Percentiles rank a stretch among this genome's conserved stretches.
phyloP scores from a whole-genome alignment of 345 rosid species.

The Cochlearia excelsa region DNA sequence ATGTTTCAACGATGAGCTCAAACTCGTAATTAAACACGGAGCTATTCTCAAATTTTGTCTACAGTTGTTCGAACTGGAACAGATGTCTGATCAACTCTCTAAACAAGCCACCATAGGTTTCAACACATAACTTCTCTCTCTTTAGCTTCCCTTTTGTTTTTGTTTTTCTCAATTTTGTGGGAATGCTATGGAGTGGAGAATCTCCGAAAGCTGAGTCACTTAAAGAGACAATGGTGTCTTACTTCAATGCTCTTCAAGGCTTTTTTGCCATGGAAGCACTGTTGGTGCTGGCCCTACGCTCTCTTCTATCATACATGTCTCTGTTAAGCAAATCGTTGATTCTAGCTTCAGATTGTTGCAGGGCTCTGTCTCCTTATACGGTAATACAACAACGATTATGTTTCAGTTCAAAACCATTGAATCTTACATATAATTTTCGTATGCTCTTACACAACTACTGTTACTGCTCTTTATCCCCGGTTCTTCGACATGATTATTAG shows the following conservation, averaged over 20 bases:
- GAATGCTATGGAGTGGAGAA: constrained; percentile 90
- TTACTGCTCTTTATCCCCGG: neutral
- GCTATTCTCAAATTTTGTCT: neutral
- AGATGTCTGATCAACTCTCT: constrained; percentile 75
- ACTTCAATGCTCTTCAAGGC: constrained; percentile 77
- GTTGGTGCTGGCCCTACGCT: constrained; percentile 92
- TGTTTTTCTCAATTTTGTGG: constrained; percentile 43
- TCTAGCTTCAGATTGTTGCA: constrained; percentile 79
- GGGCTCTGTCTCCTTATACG: constrained; percentile 61
- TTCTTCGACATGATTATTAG: too few species aligned
- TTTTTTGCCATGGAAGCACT: constrained; percentile 71
- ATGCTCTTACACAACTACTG: neutral
- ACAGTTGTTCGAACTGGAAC: constrained; percentile 45
- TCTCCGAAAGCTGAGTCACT: constrained; percentile 61
- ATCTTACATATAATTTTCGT: neutral
- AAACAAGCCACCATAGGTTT: constrained; percentile 86
- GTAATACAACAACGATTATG: constrained; percentile 30
- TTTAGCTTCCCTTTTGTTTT: neutral
- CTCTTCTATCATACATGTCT: constrained; percentile 50
- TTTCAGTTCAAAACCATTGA: too few species aligned
- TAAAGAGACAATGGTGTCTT: constrained; percentile 64
- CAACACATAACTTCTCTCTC: neutral
- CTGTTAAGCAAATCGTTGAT: constrained; percentile 72
- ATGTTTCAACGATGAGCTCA: neutral
- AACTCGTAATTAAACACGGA: constrained; percentile 29